Evolutionary conservation across 2,329 filamentous ascomycete species (phyloP).

Genomic region (Domatiomyces globalis): DNA sequence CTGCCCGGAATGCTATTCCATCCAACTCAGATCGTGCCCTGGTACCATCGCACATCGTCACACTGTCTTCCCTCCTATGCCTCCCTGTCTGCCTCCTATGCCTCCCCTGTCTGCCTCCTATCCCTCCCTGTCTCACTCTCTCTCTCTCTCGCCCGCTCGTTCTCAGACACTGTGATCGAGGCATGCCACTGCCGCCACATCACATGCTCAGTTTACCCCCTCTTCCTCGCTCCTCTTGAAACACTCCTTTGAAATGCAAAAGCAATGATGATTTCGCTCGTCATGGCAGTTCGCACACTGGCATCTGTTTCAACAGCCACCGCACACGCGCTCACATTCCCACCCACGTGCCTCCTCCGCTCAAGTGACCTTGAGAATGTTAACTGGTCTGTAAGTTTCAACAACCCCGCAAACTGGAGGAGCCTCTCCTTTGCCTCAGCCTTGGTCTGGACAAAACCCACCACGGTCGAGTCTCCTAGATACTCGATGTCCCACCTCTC

Average conservation of each 20-base stretch:
- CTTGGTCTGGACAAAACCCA: background rate
- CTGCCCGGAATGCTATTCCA: no score
- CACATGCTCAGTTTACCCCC: background rate
- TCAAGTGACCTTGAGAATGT: background rate
- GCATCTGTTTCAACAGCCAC: background rate
- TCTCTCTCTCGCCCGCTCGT: no score
- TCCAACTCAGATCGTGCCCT: no score
- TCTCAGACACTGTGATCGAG: no score
- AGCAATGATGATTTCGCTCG: background rate
- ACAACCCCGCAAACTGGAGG: background rate
- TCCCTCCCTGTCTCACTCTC: no score
- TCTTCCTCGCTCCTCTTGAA: background rate
- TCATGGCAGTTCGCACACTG: background rate
- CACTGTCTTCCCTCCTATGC: no score
- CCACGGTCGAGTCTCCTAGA: no score
- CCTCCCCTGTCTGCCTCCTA: no score
- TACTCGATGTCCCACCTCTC: background rate
- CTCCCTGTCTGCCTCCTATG: no score
- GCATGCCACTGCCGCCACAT: background rate
- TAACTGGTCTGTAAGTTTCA: background rate
- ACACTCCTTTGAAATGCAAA: background rate
- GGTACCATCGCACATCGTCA: no score
- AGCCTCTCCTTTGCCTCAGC: background rate
- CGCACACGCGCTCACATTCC: background rate
- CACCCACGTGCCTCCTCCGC: background rate